phyloP scores from a whole-genome alignment of 257 asterid species.

The Nicotiana noctiflora region DNA sequence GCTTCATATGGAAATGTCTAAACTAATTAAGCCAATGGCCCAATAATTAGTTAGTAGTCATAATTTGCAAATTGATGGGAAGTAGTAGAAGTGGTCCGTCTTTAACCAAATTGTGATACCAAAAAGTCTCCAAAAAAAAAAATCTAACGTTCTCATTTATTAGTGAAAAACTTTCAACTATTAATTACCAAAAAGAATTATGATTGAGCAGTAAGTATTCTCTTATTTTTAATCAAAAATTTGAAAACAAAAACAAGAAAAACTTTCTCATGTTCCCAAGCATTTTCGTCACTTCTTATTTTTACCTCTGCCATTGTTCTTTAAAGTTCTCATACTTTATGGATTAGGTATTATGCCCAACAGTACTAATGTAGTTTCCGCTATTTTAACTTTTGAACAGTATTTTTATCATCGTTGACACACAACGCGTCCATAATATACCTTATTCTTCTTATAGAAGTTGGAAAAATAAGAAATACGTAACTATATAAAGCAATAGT shows the following conservation, averaged over 20 bases:
- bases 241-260: no score
- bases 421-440: no score
- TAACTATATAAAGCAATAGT: no score
- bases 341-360: neutral
- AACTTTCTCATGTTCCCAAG: no score
- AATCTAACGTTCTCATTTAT: neutral
- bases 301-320: no score
- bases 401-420: no score
- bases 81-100: neutral
- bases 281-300: no score
- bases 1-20: neutral
- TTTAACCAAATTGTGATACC: neutral
- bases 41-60: neutral
- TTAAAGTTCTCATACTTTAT: neutral
- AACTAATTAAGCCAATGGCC: slow-evolving; percentile 4
- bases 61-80: neutral
- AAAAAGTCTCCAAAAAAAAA: neutral
- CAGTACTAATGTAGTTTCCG: neutral
- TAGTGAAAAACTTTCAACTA: neutral
- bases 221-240: no score
- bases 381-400: no score
- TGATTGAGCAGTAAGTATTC: fast-evolving
- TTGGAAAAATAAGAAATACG: no score
- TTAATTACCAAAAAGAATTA: no score
- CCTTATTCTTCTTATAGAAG: no score